phyloP scores from a whole-genome alignment of 148 eudicot genomes.

The Mesembryanthemum crystallinum region DNA sequence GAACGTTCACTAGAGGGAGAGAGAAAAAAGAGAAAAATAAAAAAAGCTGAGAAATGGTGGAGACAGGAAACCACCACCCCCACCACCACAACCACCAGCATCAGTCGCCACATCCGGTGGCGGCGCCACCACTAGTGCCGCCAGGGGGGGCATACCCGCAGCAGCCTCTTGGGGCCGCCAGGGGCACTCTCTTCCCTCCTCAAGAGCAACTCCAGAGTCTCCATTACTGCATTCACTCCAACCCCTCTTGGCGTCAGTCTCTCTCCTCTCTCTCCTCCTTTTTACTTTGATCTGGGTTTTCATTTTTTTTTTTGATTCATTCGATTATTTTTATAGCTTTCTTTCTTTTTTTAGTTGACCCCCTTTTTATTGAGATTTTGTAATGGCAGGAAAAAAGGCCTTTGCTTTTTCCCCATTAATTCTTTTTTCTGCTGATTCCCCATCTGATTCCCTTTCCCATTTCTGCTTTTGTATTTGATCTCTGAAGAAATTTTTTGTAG shows the following conservation, averaged over 20 bases:
- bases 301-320: neutral
- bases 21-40: no score
- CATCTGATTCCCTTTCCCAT: slow-evolving; percentile 17
- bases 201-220: slow-evolving; percentile 74
- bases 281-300: neutral
- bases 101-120: slow-evolving; percentile 33
- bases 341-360: neutral
- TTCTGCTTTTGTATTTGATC: no score
- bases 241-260: slow-evolving; percentile 85
- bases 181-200: slow-evolving; percentile 66
- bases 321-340: neutral
- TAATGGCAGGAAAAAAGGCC: neutral
- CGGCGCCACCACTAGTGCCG: slow-evolving; percentile 33
- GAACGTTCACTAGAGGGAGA: neutral
- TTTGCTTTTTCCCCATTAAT: neutral
- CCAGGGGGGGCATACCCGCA: slow-evolving; percentile 29
- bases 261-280: slow-evolving; percentile 21
- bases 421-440: neutral
- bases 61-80: slow-evolving; percentile 45
- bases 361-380: neutral
- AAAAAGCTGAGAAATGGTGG: slow-evolving; percentile 52
- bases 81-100: slow-evolving; percentile 39
- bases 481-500: no score
- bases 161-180: slow-evolving; percentile 62
- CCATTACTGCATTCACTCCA: slow-evolving; percentile 92